A percentile compares a stretch with the other conserved stretches of the same genome.
phyloP scores from a whole-genome alignment of 1,139 yeast genomes.

The Pichia cactophila region DNA sequence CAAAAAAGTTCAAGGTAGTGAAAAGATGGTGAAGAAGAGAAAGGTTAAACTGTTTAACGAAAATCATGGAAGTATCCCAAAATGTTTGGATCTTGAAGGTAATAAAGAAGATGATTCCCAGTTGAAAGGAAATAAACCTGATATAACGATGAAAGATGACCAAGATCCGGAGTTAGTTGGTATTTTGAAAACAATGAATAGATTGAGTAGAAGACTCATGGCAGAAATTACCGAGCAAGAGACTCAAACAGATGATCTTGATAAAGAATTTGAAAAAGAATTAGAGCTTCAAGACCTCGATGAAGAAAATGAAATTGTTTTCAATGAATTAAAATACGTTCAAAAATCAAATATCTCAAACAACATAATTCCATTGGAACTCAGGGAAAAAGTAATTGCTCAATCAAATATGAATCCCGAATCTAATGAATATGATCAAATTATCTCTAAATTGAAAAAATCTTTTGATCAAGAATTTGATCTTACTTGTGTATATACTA shows the following conservation, averaged over 20 bases:
- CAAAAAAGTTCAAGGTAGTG: constrained; percentile 10
- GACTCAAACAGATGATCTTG: constrained; percentile 28
- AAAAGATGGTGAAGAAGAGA: constrained; percentile 18
- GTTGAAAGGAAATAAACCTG: constrained; percentile 73
- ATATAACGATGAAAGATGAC: constrained; percentile 74
- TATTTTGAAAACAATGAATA: constrained; percentile 81
- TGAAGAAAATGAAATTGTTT: constrained; percentile 40
- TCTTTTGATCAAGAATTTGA: constrained; percentile 33
- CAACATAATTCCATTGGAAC: constrained; percentile 23
- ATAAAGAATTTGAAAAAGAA: constrained; percentile 36
- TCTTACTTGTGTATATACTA: constrained; percentile 35
- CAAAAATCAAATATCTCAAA: constrained; percentile 25
- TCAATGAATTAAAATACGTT: constrained; percentile 51
- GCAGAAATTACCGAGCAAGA: constrained; percentile 31
- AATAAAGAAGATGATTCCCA: constrained; percentile 78
- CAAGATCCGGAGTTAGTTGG: constrained; percentile 61
- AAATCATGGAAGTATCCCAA: constrained; percentile 39
- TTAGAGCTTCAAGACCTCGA: constrained; percentile 58
- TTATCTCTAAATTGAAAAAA: constrained; percentile 26
- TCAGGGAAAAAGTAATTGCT: constrained; percentile 13
- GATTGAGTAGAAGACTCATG: constrained; percentile 76
- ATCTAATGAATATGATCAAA: constrained; percentile 19
- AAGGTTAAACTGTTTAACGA: constrained; percentile 25
- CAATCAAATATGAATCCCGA: constrained; percentile 25
- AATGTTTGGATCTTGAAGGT: constrained; percentile 67